Base-by-base conservation (phyloP, 345 rosid species). In the Cardamine resedifolia region DNA sequence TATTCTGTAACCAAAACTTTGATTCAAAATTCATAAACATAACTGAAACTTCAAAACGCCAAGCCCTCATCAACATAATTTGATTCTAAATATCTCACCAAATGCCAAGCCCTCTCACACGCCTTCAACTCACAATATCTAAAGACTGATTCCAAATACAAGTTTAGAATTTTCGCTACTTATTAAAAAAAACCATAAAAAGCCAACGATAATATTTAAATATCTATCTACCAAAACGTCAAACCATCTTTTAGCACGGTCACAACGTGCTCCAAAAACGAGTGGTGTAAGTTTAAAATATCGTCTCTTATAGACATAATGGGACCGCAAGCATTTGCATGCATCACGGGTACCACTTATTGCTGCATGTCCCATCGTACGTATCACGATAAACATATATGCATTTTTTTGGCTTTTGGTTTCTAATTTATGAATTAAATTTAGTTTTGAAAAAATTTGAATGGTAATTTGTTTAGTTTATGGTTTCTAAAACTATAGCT, bases 181-280 rank as follows among this genome's bases (percentile, higher is more conserved):
- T n/a, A n/a, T n/a, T n/a, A n/a, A n/a, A n/a, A n/a, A n/a, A n/a
- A n/a, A n/a, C n/a, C n/a, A n/a, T n/a, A n/a, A n/a, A n/a, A n/a
- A 4, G 45, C 7, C 18, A 15, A 10, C 18, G 2, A 14, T 12
- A 8, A 44, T 44, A 44, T 16, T 16, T n/a, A n/a, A 18, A 16
- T n/a, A n/a, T n/a, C n/a, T 43, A 16, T 44, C 10, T 6, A 4
- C 16, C 6, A 49, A 49, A 49, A 49, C 20, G 19, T 9, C 14
- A 49, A 19, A 49, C 7, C 4, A 7, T 10, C 5, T 10, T 49
- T 49, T 19, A 49, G 26, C 66, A 43, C 53, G 14, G 18, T 45
- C 38, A 48, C 39, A 70, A 70, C 67, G 67, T 71, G 60, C 75
- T 23, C 21, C 4, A 49, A 59, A 58, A 49, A 49, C 51, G 60